Conservation (phyloP, 1,139 yeast genomes). For the Williopsis jadinii region DNA sequence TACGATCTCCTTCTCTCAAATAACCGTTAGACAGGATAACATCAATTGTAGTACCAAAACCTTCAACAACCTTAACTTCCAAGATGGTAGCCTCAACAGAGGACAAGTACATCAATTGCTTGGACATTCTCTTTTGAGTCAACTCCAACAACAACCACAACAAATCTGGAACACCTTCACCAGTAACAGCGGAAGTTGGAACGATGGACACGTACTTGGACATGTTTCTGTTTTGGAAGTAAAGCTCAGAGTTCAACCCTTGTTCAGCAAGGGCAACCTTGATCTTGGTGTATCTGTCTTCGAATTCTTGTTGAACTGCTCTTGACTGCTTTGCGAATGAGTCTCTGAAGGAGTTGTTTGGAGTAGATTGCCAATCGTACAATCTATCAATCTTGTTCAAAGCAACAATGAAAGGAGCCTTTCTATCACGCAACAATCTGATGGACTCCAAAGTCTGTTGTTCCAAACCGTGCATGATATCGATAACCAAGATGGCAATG, state of each 20-base stretch:
- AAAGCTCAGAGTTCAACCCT: conserved; percentile 95
- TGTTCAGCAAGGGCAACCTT: conserved; percentile 94
- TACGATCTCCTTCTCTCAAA: conserved; percentile 87
- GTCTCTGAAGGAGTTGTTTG: conserved; percentile 94
- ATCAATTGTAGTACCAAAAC: conserved; percentile 98
- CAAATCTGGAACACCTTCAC: conserved; percentile 99
- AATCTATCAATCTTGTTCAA: conserved; percentile 95
- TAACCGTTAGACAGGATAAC: conserved; percentile 95
- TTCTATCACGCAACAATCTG: conserved; percentile 85
- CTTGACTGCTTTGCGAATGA: conserved; percentile 75
- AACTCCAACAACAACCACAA: conserved; percentile 91
- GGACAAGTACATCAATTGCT: conserved; percentile 94
- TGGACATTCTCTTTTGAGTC: conserved; percentile 98
- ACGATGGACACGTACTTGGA: conserved; percentile 91
- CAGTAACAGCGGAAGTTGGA: conserved; percentile 98
- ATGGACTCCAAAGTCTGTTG: conserved; percentile 96
- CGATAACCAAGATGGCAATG: conserved; percentile 96
- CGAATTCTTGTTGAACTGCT: conserved; percentile 88
- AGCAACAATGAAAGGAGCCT: conserved; percentile 97
- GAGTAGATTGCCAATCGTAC: conserved; percentile 86
- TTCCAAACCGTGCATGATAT: conserved; percentile 98
- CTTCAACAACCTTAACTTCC: conserved; percentile 98
- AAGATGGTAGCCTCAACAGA: conserved; percentile 92
- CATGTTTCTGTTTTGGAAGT: conserved; percentile 90
- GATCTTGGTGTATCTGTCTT: conserved; percentile 78